Evolutionary conservation across 208 protist genomes (phyloP).

Genomic region (Trypanosoma avium): DNA sequence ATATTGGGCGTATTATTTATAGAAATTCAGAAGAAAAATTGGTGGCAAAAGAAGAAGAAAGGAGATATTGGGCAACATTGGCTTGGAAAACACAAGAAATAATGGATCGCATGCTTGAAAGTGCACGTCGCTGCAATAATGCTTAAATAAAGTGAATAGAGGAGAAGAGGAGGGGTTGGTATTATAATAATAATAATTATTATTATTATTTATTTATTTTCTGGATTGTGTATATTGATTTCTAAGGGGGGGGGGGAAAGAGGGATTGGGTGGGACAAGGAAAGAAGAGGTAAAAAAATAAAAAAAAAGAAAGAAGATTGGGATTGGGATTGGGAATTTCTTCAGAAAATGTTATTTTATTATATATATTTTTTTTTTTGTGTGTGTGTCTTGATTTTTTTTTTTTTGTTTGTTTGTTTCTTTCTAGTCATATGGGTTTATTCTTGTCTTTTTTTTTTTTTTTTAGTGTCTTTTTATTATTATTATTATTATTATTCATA

Average conservation of each 20-base stretch:
- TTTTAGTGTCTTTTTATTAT: neutral
- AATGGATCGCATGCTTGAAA: constrained; percentile 11
- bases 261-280: neutral
- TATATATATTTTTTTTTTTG: neutral
- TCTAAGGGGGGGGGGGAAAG: too few relatives aligned
- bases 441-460: neutral
- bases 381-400: neutral
- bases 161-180: too few relatives aligned
- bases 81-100: constrained; percentile 19
- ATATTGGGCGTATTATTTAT: constrained; percentile 9
- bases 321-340: too few relatives aligned
- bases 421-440: neutral
- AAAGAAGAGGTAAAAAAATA: neutral
- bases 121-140: neutral
- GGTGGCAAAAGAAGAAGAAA: neutral
- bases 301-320: neutral
- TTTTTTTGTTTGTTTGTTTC: constrained; percentile 3
- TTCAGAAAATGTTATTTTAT: constrained; percentile 9
- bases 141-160: too few relatives aligned
- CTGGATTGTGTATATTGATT: too few relatives aligned
- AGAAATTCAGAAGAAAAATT: neutral
- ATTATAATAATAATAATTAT: too few relatives aligned
- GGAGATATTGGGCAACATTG: constrained; percentile 8
- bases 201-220: too few relatives aligned
- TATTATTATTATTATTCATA: neutral